Conservation (phyloP, 495 filamentous ascomycete genomes). For the Annulohypoxylon bovei region DNA sequence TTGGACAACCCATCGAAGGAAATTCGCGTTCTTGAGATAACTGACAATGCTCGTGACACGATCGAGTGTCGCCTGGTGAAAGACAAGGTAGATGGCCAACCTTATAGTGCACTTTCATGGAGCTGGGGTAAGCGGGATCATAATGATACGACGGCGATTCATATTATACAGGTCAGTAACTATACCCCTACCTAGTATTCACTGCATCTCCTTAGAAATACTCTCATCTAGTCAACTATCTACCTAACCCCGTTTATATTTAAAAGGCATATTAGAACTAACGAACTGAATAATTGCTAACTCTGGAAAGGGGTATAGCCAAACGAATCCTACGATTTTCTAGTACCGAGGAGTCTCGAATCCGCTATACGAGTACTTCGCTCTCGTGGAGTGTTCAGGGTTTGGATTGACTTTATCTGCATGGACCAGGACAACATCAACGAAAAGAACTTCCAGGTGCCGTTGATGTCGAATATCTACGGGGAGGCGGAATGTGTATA, state of each 20-base stretch:
- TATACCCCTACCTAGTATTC: no score
- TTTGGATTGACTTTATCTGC: slow-evolving; percentile 27
- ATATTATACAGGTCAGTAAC: slow-evolving; percentile 11
- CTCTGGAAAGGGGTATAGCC: background rate
- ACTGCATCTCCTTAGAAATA: no score
- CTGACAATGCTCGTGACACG: slow-evolving; percentile 3
- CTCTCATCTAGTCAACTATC: no score
- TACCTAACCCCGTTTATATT: no score
- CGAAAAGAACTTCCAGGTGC: slow-evolving; percentile 14
- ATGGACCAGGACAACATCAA: slow-evolving; percentile 17
- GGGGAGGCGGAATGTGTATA: slow-evolving; percentile 36
- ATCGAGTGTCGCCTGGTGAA: slow-evolving; percentile 13
- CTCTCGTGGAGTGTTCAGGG: background rate
- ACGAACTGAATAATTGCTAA: background rate
- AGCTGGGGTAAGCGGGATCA: slow-evolving; percentile 17
- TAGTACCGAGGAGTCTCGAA: slow-evolving; percentile 11
- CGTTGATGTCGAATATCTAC: slow-evolving; percentile 43
- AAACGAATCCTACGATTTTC: background rate
- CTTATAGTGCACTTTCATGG: slow-evolving; percentile 21
- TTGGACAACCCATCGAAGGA: slow-evolving; percentile 21
- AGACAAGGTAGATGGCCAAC: background rate
- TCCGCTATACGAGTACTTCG: slow-evolving; percentile 15
- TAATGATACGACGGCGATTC: background rate
- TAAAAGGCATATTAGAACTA: no score
- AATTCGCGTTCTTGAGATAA: slow-evolving; percentile 20